phyloP scores from a whole-genome alignment of 2,329 filamentous ascomycete species.

The Keithomyces neogunnii region DNA sequence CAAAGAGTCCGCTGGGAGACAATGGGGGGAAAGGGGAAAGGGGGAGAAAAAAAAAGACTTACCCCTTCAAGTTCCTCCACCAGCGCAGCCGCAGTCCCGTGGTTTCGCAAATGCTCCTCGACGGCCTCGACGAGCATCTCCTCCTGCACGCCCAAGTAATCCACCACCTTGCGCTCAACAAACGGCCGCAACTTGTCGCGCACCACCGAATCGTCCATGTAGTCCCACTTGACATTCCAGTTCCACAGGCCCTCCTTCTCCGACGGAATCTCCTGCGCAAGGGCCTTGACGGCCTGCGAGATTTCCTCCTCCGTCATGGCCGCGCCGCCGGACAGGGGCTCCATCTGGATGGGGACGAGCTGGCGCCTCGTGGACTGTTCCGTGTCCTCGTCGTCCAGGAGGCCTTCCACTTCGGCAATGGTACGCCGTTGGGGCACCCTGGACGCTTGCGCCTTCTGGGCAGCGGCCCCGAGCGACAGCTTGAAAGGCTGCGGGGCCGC shows the following conservation, averaged over 20 bases:
- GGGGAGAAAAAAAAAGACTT: slow-evolving; percentile 28
- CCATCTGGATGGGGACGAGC: slow-evolving; percentile 76
- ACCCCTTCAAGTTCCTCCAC: slow-evolving; percentile 80
- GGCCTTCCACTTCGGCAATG: slow-evolving; percentile 85
- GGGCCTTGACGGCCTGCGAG: slow-evolving; percentile 66
- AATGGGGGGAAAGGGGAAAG: background rate
- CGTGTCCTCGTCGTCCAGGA: slow-evolving; percentile 93
- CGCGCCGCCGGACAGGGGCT: slow-evolving; percentile 52
- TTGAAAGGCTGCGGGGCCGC: slow-evolving; percentile 73
- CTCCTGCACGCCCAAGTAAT: slow-evolving; percentile 93
- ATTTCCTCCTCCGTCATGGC: slow-evolving; percentile 81
- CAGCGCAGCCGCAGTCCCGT: slow-evolving; percentile 66
- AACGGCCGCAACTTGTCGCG: slow-evolving; percentile 85
- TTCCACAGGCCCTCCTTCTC: slow-evolving; percentile 81
- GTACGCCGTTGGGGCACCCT: slow-evolving; percentile 59
- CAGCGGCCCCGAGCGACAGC: slow-evolving; percentile 81
- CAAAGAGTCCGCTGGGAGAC: background rate
- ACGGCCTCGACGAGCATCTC: slow-evolving; percentile 91
- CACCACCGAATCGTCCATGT: slow-evolving; percentile 72
- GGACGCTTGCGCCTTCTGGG: slow-evolving; percentile 59
- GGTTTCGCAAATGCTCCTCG: slow-evolving; percentile 73
- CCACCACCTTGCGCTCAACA: slow-evolving; percentile 96
- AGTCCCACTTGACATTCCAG: slow-evolving; percentile 92
- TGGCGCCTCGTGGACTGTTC: slow-evolving; percentile 61
- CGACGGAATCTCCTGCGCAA: slow-evolving; percentile 84